A percentile compares a stretch with the other conserved stretches of the same genome.
Evolutionary conservation across 257 asterid genomes (phyloP).

Genomic region (Ocimum tenuiflorum): DNA sequence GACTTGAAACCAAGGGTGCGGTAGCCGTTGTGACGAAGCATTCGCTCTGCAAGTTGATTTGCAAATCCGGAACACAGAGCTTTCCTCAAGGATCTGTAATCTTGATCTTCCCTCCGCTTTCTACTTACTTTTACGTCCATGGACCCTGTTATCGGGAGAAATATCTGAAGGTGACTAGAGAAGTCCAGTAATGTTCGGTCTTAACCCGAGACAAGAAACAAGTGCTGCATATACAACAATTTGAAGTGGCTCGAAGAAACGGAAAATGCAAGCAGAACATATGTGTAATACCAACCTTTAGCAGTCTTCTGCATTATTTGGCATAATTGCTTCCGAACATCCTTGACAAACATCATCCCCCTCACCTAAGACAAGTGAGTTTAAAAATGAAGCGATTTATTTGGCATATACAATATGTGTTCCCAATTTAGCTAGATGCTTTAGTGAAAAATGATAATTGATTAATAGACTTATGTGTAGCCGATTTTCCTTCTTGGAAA

Average conservation of each 20-base stretch:
- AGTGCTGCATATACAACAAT: background rate
- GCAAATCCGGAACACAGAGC: conserved; percentile 82
- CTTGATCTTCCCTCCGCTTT: conserved; percentile 45
- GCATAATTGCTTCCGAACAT: conserved; percentile 78
- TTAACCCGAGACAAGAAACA: background rate
- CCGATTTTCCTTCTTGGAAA: background rate
- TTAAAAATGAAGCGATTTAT: background rate
- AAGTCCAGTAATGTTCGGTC: background rate
- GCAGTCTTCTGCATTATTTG: conserved; percentile 88
- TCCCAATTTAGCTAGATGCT: background rate
- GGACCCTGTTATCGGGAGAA: conserved; percentile 38
- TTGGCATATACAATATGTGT: background rate
- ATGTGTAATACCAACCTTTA: conserved; percentile 41
- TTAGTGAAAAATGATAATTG: background rate
- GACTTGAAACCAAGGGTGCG: conserved; percentile 83
- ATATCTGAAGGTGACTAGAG: background rate
- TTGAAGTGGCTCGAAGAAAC: background rate
- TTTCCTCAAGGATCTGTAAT: conserved; percentile 67
- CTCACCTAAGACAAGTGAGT: conserved; percentile 60
- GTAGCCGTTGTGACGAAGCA: conserved; percentile 88
- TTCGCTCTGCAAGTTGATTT: conserved; percentile 90
- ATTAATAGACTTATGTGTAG: background rate
- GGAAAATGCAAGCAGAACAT: background rate
- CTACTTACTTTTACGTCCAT: conserved; percentile 56
- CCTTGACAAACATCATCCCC: conserved; percentile 84